phyloP scores from a whole-genome alignment of 345 rosid species.

The Lepidium aucheri region DNA sequence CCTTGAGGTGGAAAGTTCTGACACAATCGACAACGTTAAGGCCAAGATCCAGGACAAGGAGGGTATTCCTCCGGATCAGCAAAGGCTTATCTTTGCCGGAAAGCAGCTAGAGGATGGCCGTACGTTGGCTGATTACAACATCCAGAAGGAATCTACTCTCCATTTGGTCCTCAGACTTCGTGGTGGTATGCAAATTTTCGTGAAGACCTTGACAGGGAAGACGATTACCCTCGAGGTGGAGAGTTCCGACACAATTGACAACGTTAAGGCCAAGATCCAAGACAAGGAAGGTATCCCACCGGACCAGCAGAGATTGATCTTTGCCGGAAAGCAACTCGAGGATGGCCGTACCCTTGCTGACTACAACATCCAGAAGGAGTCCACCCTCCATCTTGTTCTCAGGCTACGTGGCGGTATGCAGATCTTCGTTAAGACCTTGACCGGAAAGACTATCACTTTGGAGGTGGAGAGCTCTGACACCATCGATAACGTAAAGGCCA shows the following conservation, averaged over 20 bases:
- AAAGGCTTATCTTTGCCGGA: constrained; percentile 18
- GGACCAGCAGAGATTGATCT: constrained; percentile 30
- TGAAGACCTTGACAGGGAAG: constrained; percentile 31
- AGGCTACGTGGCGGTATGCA: constrained; percentile 39
- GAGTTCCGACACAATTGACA: constrained; percentile 35
- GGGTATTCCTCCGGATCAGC: constrained; percentile 20
- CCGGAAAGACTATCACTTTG: constrained; percentile 34
- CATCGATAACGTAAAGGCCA: constrained; percentile 37
- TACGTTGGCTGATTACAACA: background rate
- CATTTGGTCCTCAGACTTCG: constrained; percentile 9
- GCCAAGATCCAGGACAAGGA: constrained; percentile 17
- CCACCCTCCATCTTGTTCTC: constrained; percentile 20
- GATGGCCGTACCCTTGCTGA: constrained; percentile 28
- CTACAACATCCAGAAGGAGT: constrained; percentile 35
- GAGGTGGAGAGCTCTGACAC: constrained; percentile 42
- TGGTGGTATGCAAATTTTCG: constrained; percentile 25
- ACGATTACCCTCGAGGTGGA: constrained; percentile 35
- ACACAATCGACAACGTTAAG: constrained; percentile 20
- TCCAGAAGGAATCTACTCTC: constrained; percentile 11
- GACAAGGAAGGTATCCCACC: constrained; percentile 35
- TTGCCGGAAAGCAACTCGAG: constrained; percentile 27
- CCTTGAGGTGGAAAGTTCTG: constrained; percentile 22
- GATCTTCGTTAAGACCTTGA: constrained; percentile 35
- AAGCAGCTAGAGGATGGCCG: constrained; percentile 8
- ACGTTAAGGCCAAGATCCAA: constrained; percentile 34